These are phyloP conservation scores for Geranium brycei DNA, from an alignment of 345 rosid genomes.

Conservation along the genomic window DNA sequence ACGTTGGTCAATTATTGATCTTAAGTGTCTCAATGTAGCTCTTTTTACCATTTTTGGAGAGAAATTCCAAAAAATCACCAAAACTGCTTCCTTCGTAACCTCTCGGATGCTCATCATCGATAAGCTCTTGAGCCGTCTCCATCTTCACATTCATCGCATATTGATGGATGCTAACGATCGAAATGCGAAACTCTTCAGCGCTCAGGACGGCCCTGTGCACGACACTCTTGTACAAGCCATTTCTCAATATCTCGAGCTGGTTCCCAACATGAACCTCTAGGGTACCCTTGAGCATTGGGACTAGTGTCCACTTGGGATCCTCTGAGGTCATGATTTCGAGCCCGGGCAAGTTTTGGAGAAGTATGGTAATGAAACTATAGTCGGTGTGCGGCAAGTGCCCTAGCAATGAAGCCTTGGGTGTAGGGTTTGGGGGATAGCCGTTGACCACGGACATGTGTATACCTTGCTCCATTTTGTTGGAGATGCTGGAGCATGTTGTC, in stretches of 20 bases:
- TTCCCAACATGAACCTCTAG: conserved; percentile 59
- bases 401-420: conserved; percentile 20
- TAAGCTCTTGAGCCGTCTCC: conserved; percentile 38
- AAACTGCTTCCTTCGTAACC: conserved; percentile 43
- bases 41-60: conserved; percentile 35
- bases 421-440: conserved; percentile 53
- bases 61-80: conserved; percentile 46
- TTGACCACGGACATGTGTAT: conserved; percentile 49
- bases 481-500: conserved; percentile 19
- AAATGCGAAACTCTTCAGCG: conserved; percentile 28
- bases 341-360: conserved; percentile 42
- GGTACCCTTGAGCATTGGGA: conserved; percentile 34
- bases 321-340: conserved; percentile 33
- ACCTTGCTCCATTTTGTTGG: conserved; percentile 30
- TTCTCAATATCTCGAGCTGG: conserved; percentile 58
- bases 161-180: conserved; percentile 57
- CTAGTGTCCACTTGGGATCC: conserved; percentile 30
- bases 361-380: conserved; percentile 44
- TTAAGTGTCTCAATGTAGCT: conserved; percentile 36
- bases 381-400: conserved; percentile 62
- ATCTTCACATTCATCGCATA: conserved; percentile 52
- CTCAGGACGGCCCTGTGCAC: conserved; percentile 39
- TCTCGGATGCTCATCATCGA: conserved; percentile 31
- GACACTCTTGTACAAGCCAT: conserved; percentile 47
- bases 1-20: conserved; percentile 11